phyloP scores from a whole-genome alignment of 768 basidiomycete genomes.

The Boletus sp. region DNA sequence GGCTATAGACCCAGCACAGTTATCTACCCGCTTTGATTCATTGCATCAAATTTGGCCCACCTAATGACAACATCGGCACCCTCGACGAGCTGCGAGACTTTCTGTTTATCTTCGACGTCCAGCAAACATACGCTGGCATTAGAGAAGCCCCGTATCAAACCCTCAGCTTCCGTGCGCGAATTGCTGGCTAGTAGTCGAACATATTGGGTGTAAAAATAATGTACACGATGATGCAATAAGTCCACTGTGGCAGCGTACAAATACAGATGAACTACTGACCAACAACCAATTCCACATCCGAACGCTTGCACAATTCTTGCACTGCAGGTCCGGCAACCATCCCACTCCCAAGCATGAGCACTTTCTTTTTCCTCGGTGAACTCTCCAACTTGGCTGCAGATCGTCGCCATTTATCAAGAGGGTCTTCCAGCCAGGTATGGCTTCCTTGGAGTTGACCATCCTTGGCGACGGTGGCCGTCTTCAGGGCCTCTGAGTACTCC shows the following conservation, averaged over 20 bases:
- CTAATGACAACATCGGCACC: slow-evolving; percentile 82
- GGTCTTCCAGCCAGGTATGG: slow-evolving; percentile 58
- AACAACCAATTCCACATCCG: slow-evolving; percentile 68
- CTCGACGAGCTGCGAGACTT: slow-evolving; percentile 51
- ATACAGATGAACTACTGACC: slow-evolving; percentile 49
- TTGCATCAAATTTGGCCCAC: slow-evolving; percentile 38
- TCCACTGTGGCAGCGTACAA: slow-evolving; percentile 6
- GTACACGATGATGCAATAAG: slow-evolving; percentile 17
- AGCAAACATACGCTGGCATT: slow-evolving; percentile 58
- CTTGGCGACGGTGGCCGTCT: slow-evolving; percentile 69
- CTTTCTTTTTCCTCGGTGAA: slow-evolving; percentile 49
- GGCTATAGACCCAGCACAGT: slow-evolving; percentile 39
- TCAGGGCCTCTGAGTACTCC: slow-evolving; percentile 44
- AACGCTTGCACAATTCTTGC: slow-evolving; percentile 61
- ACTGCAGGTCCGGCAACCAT: slow-evolving; percentile 93
- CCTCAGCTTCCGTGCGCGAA: slow-evolving; percentile 54
- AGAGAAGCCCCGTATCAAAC: slow-evolving; percentile 39
- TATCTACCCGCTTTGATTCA: background rate
- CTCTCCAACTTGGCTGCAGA: slow-evolving; percentile 5
- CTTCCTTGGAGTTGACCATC: slow-evolving; percentile 51
- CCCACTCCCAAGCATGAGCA: slow-evolving; percentile 88
- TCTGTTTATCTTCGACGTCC: slow-evolving; percentile 52
- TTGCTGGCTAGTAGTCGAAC: slow-evolving; percentile 62
- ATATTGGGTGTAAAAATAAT: slow-evolving; percentile 3
- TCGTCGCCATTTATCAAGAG: slow-evolving; percentile 45